Conservation (phyloP, 2,329 filamentous ascomycete genomes). For the Penicillium palitans region DNA sequence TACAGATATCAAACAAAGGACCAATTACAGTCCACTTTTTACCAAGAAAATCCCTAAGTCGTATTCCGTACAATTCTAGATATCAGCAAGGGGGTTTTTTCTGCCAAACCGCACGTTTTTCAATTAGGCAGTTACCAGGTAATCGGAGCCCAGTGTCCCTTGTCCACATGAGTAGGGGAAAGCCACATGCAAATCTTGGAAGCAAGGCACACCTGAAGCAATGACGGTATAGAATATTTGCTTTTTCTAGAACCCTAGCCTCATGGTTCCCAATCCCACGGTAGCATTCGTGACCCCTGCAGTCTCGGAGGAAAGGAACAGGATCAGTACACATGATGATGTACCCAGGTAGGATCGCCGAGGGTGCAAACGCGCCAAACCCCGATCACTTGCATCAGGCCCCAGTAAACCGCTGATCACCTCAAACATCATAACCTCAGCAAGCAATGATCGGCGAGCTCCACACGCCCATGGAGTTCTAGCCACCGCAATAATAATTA, state of each 20-base stretch:
- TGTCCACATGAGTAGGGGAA: not conserved
- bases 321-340: not conserved
- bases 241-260: not conserved
- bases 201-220: not conserved
- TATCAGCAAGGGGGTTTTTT: not conserved
- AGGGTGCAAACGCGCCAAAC: not conserved
- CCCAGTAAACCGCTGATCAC: not conserved
- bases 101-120: too few species aligned
- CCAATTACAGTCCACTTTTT: not conserved
- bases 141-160: not conserved
- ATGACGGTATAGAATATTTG: conserved; percentile 1
- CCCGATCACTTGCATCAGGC: not conserved
- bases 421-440: not conserved
- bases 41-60: not conserved
- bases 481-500: not conserved
- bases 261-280: conserved; percentile 3
- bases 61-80: not conserved
- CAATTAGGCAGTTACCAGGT: not conserved
- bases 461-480: not conserved
- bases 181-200: not conserved
- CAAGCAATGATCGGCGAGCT: not conserved
- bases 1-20: not conserved
- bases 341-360: not conserved
- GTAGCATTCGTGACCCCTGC: not conserved
- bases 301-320: not conserved